These are phyloP conservation scores for Gloeostereum incarnatum DNA, from an alignment of 768 basidiomycete species.

Conservation along the genomic window DNA sequence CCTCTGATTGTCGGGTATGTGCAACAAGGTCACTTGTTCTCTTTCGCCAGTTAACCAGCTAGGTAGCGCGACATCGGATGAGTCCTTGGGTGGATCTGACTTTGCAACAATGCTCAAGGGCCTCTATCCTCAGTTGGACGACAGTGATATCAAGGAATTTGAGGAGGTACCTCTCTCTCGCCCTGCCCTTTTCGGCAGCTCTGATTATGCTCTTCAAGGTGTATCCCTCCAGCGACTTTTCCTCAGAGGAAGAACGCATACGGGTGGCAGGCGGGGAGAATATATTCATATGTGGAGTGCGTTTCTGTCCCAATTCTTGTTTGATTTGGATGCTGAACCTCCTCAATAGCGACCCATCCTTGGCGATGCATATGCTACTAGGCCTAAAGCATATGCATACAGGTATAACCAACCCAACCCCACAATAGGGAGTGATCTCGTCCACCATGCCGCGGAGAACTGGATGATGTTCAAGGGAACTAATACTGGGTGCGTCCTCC, in stretches of 20 bases:
- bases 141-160: constrained; percentile 26
- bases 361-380: constrained; percentile 27
- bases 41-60: background rate
- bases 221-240: constrained; percentile 35
- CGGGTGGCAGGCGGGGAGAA: constrained; percentile 41
- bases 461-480: constrained; percentile 62
- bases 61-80: constrained; percentile 45
- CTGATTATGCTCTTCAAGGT: constrained; percentile 15
- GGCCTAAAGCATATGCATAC: constrained; percentile 38
- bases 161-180: constrained; percentile 14
- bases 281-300: constrained; percentile 38
- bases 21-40: background rate
- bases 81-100: constrained; percentile 36
- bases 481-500: constrained; percentile 51
- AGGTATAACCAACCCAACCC: constrained; percentile 51
- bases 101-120: constrained; percentile 24
- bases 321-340: too few relatives aligned
- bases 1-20: constrained; percentile 52
- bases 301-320: background rate
- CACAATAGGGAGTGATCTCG: constrained; percentile 22
- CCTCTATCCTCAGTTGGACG: constrained; percentile 37
- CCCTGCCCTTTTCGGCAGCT: background rate
- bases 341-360: constrained; percentile 33
- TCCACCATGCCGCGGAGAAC: constrained; percentile 49
- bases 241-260: constrained; percentile 27